These are phyloP conservation scores for Fragilaria radians DNA, from an alignment of 108 stramenopile genomes.

Conservation along the genomic window DNA sequence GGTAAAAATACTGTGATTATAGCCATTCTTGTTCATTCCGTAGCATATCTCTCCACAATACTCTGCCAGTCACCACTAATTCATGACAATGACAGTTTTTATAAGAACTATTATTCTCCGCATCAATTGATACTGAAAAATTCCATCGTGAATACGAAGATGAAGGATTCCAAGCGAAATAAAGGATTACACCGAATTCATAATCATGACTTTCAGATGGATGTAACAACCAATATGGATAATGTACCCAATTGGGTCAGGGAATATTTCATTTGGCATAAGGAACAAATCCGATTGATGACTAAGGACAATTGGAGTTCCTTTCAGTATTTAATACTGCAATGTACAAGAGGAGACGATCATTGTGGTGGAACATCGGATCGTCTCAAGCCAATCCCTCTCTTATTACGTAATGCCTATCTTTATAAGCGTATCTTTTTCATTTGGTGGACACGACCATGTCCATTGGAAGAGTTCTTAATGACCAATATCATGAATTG, in stretches of 20 bases:
- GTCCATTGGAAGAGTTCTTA: slow-evolving; percentile 37
- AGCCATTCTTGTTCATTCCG: no score
- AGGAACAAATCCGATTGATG: slow-evolving; percentile 4
- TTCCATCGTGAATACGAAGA: no score
- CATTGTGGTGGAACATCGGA: slow-evolving; percentile 47
- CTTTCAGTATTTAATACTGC: slow-evolving; percentile 20
- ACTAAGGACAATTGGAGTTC: slow-evolving; percentile 14
- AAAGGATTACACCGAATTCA: no score
- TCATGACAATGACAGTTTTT: no score
- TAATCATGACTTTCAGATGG: no score
- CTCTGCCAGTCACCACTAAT: no score
- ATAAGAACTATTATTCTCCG: no score
- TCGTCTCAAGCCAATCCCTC: slow-evolving; percentile 37
- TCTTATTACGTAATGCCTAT: slow-evolving; percentile 20
- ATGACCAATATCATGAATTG: slow-evolving; percentile 16
- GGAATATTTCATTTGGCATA: slow-evolving; percentile 43
- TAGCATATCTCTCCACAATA: no score
- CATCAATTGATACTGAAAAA: no score
- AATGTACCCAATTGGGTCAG: slow-evolving; percentile 29
- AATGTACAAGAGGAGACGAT: slow-evolving; percentile 11
- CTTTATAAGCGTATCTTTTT: slow-evolving; percentile 32
- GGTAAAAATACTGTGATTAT: no score
- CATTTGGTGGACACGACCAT: slow-evolving; percentile 35
- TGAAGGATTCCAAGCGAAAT: no score
- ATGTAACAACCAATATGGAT: not conserved